Base-by-base conservation (phyloP, 768 basidiomycete genomes). In the Tricholoma bakamatsutake region DNA sequence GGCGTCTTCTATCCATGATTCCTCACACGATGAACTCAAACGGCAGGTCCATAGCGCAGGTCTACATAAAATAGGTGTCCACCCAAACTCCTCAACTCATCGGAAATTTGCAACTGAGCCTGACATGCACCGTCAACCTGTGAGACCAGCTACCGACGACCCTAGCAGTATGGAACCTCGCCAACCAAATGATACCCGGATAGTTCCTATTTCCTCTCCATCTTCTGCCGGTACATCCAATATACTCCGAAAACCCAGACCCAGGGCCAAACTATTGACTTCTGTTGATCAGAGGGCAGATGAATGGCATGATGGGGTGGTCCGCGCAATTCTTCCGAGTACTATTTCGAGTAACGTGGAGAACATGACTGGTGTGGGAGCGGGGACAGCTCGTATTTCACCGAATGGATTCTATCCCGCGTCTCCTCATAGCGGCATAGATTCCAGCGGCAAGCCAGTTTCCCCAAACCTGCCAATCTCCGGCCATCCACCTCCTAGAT, bases 291-390 rank as follows among this genome's bases (percentile, higher is more conserved):
- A 78, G 33, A 76, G 80, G 56, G 37, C 57, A 43, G 56, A 52
- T 39, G 21, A 58, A 42, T 42, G 46, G 57, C 64, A 64, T n/a
- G 57, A 45, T 15, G 60, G 59, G 40, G 64, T 59, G 12, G 64
- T 73, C 43, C 76, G 80, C 17, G 72, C 74, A 7, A 68, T 79
- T 52, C 67, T 83, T 27, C 80, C 83, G 3, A 85, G 83, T 59
- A 76, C 75, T 12, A 74, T 87, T 28, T 76, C 80, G 18, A 75
- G 70, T 46, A 73, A 68, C 45, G 75, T 69, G 33, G 79, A 81
- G 56, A 77, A 88, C 60, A 84, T 88, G 82, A 88, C 85, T 11
- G 87, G 87, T 11, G 60, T 88, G 28, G 87, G 87, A 30, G 67
- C 76, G 15, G 46, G 46, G 17, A 53, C 61, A 31, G 64, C 63